Base-by-base conservation (phyloP, 768 basidiomycete genomes). In the Krasilnikovozyma curviuscula region DNA sequence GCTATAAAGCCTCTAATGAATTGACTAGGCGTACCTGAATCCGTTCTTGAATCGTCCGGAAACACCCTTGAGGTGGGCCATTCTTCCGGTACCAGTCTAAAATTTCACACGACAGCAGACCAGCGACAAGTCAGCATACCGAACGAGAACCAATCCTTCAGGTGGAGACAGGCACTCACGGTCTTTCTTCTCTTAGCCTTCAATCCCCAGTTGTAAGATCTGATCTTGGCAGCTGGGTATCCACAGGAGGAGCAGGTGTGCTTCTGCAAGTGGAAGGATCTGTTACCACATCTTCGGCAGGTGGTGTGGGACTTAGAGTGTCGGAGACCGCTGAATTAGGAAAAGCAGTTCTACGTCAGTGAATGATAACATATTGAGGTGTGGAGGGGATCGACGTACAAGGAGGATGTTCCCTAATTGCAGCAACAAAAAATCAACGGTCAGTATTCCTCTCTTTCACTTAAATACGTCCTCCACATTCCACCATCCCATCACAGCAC, bases 141-240 rank as follows among this genome's bases (percentile, higher is more conserved):
- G 18, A 12, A 18, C 12, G 14, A 41, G 25, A 41, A 41, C 21
- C 16, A 19, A 25, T 13, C 10, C 10, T 23, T 48, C 37, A 40
- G 46, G 23, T 27, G 9, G 9, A 19, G 37, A 14, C 28, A 7
- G 25, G 8, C 24, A 59, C 62, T 55, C 52, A 63, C 62, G 93
- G 91, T 97, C 79, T 91, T 93, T 78, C 91, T 81, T 69, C 93
- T 81, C 78, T 97, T 95, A 46, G 93, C 93, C 76, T 98, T 98
- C 66, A 78, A 74, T 57, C 88, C 86, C 93, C 93, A 97, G 70
- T 95, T 82, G 69, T 78, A 97, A 61, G 84, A 88, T 62, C 91
- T 78, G 60, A 91, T 69, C 70, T 84, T 97, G 47, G 93, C 89
- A 48, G 85, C 70, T 38, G 93, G 93, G 71, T 86, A 97, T 49